Evolutionary conservation across 768 basidiomycete species (phyloP), one percentile per base, ranked within the genome.

Genomic region (Xanthoconium stramineum): DNA sequence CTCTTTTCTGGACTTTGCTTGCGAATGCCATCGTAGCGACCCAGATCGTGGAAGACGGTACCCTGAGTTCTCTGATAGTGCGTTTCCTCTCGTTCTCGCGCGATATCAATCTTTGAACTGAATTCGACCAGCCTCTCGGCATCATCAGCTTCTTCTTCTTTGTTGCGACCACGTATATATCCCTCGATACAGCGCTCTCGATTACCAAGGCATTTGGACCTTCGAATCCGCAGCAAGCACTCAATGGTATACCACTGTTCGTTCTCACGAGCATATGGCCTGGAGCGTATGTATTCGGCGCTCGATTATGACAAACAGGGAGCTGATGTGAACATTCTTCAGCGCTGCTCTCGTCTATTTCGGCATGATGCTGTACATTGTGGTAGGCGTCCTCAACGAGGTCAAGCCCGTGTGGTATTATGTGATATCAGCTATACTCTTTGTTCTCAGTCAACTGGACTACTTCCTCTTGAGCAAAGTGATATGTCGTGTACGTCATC

Each of bases 11-110:
- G 89, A 65, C 80, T 8, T 74, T 93, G 60, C 75, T 91, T 50
- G 90, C 80, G 33, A 92, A 90, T 71, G 89, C 80, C 10, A 72
- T 92, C 56, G 80, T 94, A 20, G 84, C 87, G 36, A 90, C 88
- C n/a, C 96, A 98, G 72, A 68, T 94, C 47, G 89, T 98, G 52
- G 96, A 98, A 69, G 96, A 91, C 65, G 96, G 94, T 7, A 91
- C 91, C 0, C 74, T 85, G 35, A 82, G 82, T 61, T 82, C 86
- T 56, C 58, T 90, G 47, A 73, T 88, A 52, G 88, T 90, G 52
- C 62, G 81, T 81, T 46, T 29, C 15, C 58, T 29, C 49, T 53
- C 28, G 37, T 44, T 55, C 30, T 20, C 30, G 30, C 20, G 13
- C 28, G 8, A 47, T 24, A 12, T 36, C 29, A 8, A 33, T 32